Evolutionary conservation across 371 early-diverging fungal species (phyloP).

Genomic region (Mortierella sp.): DNA sequence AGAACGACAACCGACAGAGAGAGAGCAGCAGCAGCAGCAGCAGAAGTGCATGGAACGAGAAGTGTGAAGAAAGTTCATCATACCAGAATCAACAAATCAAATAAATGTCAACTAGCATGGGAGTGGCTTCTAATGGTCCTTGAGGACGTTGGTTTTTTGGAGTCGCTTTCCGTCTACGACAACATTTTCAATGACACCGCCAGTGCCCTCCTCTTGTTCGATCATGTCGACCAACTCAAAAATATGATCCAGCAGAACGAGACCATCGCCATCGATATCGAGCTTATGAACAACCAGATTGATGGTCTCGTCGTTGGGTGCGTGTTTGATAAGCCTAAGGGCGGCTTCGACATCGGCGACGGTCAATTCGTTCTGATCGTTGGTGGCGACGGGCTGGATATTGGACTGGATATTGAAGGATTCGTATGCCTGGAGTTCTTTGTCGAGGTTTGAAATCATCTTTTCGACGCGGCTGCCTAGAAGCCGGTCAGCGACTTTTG

Average conservation of each 20-base stretch:
- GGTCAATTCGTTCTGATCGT: constrained; percentile 65
- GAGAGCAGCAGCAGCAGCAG: background rate
- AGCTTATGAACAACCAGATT: constrained; percentile 69
- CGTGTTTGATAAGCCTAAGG: constrained; percentile 66
- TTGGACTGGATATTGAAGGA: constrained; percentile 35
- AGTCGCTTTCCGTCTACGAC: background rate
- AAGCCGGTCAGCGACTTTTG: constrained; percentile 62
- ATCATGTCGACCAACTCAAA: constrained; percentile 41
- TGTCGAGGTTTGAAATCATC: constrained; percentile 75
- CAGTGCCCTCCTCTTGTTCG: constrained; percentile 48
- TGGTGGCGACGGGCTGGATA: constrained; percentile 53
- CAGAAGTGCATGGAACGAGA: background rate
- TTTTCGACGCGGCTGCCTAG: constrained; percentile 69
- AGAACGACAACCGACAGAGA: background rate
- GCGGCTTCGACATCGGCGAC: constrained; percentile 70
- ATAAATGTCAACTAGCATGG: background rate
- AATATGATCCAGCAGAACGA: constrained; percentile 56
- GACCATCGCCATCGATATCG: constrained; percentile 66
- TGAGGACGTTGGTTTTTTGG: background rate
- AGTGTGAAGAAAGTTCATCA: background rate
- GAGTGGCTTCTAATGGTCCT: background rate
- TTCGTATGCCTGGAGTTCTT: constrained; percentile 71
- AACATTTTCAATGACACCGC: constrained; percentile 40
- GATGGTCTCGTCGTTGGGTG: constrained; percentile 70
- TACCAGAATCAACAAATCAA: background rate